These are phyloP conservation scores for Cadophora malorum DNA, from an alignment of 2,329 filamentous ascomycete species.

Conservation along the genomic window DNA sequence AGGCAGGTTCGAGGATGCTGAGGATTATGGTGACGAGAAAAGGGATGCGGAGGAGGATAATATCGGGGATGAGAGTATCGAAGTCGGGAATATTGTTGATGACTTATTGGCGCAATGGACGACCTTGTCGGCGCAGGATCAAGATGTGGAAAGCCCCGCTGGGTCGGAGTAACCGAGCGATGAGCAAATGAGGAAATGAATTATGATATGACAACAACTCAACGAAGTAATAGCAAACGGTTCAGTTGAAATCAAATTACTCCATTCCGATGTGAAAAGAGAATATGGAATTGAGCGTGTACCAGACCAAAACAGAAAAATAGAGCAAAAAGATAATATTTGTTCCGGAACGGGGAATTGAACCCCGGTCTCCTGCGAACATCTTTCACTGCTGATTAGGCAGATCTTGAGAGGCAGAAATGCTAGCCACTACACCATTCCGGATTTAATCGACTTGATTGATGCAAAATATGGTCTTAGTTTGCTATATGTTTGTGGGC, in stretches of 20 bases:
- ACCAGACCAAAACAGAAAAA: not conserved
- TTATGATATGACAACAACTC: not conserved
- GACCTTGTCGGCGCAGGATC: not conserved
- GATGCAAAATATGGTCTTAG: not conserved
- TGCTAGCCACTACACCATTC: slow-evolving; percentile 15
- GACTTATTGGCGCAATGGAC: not conserved
- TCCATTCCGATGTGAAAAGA: no score
- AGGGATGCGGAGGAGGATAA: not conserved
- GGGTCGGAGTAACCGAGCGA: not conserved
- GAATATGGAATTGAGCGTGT: not conserved
- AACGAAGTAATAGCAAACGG: no score
- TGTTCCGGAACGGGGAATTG: slow-evolving; percentile 1
- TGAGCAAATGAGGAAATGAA: not conserved
- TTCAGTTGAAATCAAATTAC: no score
- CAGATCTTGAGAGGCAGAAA: slow-evolving; percentile 14
- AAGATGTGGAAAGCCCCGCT: not conserved
- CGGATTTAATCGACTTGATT: not conserved
- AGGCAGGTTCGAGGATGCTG: not conserved
- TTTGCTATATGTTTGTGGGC: not conserved
- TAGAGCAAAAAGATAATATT: not conserved
- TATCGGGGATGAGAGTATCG: not conserved
- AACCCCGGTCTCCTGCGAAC: slow-evolving; percentile 12
- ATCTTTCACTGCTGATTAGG: not conserved
- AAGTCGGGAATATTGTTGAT: not conserved
- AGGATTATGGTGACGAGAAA: not conserved